Percentiles rank a stretch among this genome's conserved stretches.
Evolutionary conservation across 805 yeast genomes (phyloP).

Genomic region (Vanderwaltozyma verrucispora): DNA sequence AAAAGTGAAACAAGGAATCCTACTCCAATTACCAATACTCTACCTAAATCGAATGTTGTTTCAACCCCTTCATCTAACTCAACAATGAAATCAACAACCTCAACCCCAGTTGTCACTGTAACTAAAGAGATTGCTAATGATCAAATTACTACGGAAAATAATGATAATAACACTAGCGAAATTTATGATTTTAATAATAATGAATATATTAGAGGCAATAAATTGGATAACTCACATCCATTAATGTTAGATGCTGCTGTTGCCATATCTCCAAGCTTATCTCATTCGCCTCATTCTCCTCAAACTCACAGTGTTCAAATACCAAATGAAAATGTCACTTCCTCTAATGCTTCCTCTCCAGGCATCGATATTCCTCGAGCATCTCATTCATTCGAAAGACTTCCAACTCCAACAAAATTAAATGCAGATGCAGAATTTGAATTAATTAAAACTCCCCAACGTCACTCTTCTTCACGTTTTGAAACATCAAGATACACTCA

Average conservation of each 20-base stretch:
- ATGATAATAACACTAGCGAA: background rate
- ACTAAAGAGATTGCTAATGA: conserved; percentile 6
- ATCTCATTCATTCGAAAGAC: conserved; percentile 45
- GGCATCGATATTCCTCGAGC: conserved; percentile 30
- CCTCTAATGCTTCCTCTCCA: conserved; percentile 10
- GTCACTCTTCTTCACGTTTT: conserved; percentile 87
- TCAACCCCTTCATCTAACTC: conserved; percentile 2
- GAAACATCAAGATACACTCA: conserved; percentile 64
- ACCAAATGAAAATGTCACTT: background rate
- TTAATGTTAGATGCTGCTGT: conserved; percentile 22
- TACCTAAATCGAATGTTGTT: background rate
- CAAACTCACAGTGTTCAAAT: background rate
- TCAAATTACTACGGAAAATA: background rate
- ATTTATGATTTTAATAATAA: background rate
- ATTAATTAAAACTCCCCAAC: conserved; percentile 71
- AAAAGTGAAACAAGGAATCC: conserved; percentile 3
- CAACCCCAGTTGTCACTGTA: conserved; percentile 6
- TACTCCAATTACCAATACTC: conserved; percentile 2
- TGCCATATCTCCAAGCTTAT: conserved; percentile 12
- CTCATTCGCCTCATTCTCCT: conserved; percentile 1
- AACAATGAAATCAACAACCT: conserved; percentile 1
- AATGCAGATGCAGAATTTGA: conserved; percentile 54
- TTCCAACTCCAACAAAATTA: conserved; percentile 55
- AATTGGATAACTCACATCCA: conserved; percentile 11
- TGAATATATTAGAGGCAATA: background rate